phyloP scores from a whole-genome alignment of 75 land plant species.

The Chamaecyparis obtusa region DNA sequence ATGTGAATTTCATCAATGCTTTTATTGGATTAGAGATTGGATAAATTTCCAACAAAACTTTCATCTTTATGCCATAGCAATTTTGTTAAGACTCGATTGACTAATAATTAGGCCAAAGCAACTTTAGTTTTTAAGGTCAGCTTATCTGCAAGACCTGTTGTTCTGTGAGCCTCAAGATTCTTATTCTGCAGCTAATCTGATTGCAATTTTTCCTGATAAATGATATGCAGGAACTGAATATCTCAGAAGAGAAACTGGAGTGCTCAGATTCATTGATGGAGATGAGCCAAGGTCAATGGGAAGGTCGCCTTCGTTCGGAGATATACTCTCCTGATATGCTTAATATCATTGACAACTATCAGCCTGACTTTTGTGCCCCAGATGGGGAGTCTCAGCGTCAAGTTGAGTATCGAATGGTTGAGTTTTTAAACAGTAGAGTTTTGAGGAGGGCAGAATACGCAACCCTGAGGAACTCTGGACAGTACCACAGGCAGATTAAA shows the following conservation, averaged over 20 bases:
- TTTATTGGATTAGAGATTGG: too few species aligned
- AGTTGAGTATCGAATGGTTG: constrained; percentile 72
- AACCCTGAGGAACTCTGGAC: constrained; percentile 20
- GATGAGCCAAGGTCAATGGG: constrained; percentile 85
- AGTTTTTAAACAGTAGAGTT: constrained; percentile 65
- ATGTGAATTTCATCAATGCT: too few species aligned
- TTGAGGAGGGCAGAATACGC: constrained; percentile 24
- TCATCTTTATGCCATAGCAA: neutral
- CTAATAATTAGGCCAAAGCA: neutral
- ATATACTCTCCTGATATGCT: constrained; percentile 66
- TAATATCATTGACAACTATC: constrained; percentile 46
- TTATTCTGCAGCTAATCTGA: neutral
- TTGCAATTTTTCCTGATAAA: neutral
- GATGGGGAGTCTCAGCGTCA: constrained; percentile 84
- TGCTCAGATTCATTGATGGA: constrained; percentile 63
- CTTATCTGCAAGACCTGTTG: neutral
- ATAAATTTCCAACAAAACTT: neutral
- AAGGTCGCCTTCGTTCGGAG: constrained; percentile 66
- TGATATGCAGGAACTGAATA: constrained; percentile 57
- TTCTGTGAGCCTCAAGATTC: neutral
- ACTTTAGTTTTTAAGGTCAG: neutral
- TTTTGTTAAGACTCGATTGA: neutral
- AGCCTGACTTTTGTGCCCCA: constrained; percentile 83
- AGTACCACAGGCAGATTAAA: constrained; percentile 32
- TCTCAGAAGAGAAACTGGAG: constrained; percentile 63